Percentiles rank a stretch among this genome's conserved stretches.
Evolutionary conservation across 768 basidiomycete genomes (phyloP).

Genomic region (Mycena venus): DNA sequence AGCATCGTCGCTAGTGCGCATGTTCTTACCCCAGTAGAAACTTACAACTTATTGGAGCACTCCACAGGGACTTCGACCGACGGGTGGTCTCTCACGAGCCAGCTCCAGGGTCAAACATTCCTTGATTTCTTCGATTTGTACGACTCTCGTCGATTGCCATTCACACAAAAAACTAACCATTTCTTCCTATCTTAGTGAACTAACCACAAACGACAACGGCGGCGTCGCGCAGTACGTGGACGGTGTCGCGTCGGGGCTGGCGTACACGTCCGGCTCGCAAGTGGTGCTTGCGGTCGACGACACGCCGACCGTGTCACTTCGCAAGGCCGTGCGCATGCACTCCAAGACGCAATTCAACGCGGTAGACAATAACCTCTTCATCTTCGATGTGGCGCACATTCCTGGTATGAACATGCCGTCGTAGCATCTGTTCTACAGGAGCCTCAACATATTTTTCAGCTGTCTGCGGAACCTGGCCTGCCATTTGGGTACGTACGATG

Average conservation of each 20-base stretch:
- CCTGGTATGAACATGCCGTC: slow-evolving; percentile 31
- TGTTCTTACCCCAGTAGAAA: neutral
- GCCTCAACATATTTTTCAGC: slow-evolving; percentile 11
- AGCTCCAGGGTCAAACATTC: slow-evolving; percentile 4
- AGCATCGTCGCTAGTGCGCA: slow-evolving; percentile 1
- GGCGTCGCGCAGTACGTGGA: slow-evolving; percentile 5
- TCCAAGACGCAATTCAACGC: slow-evolving; percentile 30
- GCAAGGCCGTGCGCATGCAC: slow-evolving; percentile 28
- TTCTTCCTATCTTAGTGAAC: slow-evolving; percentile 1
- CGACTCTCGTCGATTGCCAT: neutral
- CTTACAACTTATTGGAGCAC: neutral
- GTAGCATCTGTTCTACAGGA: neutral
- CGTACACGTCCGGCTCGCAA: slow-evolving; percentile 11
- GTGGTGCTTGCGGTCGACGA: neutral
- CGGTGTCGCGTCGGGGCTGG: neutral
- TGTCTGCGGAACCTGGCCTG: slow-evolving; percentile 51
- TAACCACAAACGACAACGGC: slow-evolving; percentile 3
- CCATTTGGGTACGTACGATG: slow-evolving; percentile 1
- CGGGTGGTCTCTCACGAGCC: slow-evolving; percentile 2
- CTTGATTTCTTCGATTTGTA: slow-evolving; percentile 5
- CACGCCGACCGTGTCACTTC: slow-evolving; percentile 9
- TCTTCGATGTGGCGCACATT: slow-evolving; percentile 52
- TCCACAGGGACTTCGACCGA: neutral
- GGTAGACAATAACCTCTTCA: slow-evolving; percentile 20
- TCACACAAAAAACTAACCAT: neutral